These are phyloP conservation scores for Psilocybe azurescens DNA, from an alignment of 768 basidiomycete species.

Conservation along the genomic window DNA sequence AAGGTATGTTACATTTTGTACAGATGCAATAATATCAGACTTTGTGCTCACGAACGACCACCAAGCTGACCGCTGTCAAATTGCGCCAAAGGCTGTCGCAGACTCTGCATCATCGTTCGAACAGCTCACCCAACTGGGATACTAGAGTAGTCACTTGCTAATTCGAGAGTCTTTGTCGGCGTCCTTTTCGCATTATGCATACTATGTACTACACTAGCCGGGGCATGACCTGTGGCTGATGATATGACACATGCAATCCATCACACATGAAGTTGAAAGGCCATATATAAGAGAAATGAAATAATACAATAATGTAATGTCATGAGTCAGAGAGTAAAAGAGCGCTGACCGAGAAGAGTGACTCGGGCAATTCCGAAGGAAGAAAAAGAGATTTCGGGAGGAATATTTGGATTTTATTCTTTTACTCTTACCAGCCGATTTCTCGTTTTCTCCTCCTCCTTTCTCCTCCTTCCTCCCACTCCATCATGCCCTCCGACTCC, in stretches of 20 bases:
- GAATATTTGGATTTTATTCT: too few species aligned
- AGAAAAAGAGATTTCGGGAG: too few species aligned
- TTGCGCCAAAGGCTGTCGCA: conserved; percentile 87
- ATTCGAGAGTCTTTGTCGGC: conserved; percentile 22
- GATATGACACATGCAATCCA: conserved; percentile 26
- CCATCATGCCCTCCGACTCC: too few species aligned
- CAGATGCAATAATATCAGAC: neutral
- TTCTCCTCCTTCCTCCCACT: too few species aligned
- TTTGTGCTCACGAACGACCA: conserved; percentile 9
- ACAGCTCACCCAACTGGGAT: conserved; percentile 86
- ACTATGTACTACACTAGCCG: conserved; percentile 33
- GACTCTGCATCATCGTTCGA: conserved; percentile 78
- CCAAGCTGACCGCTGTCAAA: conserved; percentile 86
- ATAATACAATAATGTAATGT: too few species aligned
- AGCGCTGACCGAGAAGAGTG: too few species aligned
- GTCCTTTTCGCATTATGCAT: conserved; percentile 29
- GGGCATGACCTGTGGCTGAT: conserved; percentile 26
- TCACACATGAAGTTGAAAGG: conserved; percentile 13
- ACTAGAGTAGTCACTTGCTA: conserved; percentile 61
- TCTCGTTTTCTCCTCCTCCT: too few species aligned
- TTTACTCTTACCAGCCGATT: too few species aligned
- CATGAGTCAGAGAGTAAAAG: too few species aligned
- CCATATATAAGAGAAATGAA: too few species aligned
- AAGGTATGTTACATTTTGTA: conserved; percentile 66
- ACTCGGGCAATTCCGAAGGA: too few species aligned